Percentiles rank a stretch among this genome's conserved stretches.
Evolutionary conservation across 2,329 filamentous ascomycete species (phyloP).

Genomic region (Trichoderma arundinaceum): DNA sequence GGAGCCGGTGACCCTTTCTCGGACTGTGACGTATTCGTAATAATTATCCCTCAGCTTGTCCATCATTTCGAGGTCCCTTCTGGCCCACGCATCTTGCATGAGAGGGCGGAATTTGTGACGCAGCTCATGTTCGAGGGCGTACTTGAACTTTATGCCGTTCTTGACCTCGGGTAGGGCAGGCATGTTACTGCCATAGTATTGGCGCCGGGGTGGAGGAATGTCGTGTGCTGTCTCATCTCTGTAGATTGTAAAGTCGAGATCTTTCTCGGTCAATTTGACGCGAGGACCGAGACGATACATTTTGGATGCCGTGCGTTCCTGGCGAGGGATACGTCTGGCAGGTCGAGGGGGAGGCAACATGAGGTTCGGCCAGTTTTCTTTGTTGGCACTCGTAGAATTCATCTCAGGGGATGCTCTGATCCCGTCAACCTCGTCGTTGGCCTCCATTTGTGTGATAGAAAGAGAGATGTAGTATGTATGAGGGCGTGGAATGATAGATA

Average conservation of each 20-base stretch:
- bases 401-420: too few relatives aligned
- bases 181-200: slow-evolving; percentile 29
- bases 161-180: slow-evolving; percentile 19
- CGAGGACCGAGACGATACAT: neutral
- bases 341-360: neutral
- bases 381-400: neutral
- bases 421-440: too few relatives aligned
- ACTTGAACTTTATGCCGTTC: neutral
- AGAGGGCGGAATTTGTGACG: neutral
- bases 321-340: neutral
- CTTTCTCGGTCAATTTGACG: neutral
- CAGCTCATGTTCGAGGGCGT: neutral
- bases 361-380: neutral
- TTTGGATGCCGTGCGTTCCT: neutral
- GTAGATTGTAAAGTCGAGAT: slow-evolving; percentile 17
- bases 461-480: too few relatives aligned
- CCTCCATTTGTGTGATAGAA: too few relatives aligned
- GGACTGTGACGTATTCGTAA: neutral
- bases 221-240: slow-evolving; percentile 5
- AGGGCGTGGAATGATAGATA: too few relatives aligned
- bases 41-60: neutral
- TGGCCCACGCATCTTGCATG: neutral
- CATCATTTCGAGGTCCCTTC: neutral
- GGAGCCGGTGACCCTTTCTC: neutral
- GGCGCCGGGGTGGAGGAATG: neutral